Evolutionary conservation across 768 basidiomycete genomes (phyloP).

Genomic region (Nevesoporus exiguus): DNA sequence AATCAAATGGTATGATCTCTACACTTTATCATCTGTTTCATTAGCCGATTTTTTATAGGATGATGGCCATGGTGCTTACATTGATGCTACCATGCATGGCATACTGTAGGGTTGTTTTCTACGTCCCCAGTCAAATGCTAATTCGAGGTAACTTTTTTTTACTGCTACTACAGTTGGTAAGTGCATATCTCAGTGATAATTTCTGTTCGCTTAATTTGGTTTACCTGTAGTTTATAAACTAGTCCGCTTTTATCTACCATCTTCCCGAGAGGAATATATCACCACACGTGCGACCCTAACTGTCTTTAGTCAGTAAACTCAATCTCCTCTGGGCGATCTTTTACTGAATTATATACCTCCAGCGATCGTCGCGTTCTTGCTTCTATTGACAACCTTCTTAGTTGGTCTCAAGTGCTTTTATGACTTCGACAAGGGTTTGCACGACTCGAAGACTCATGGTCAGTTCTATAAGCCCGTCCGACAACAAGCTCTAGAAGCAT

Average conservation of each 20-base stretch:
- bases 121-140: background rate
- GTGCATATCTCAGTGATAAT: background rate
- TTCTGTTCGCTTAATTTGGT: background rate
- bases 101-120: slow-evolving; percentile 57
- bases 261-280: slow-evolving; percentile 49
- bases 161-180: slow-evolving; percentile 27
- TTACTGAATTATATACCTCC: background rate
- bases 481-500: slow-evolving; percentile 17
- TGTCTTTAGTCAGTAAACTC: slow-evolving; percentile 61
- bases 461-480: slow-evolving; percentile 41
- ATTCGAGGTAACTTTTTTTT: background rate
- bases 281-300: slow-evolving; percentile 81
- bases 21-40: background rate
- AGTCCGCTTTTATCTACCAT: slow-evolving; percentile 74
- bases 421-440: slow-evolving; percentile 81
- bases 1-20: slow-evolving; percentile 61
- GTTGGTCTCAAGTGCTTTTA: slow-evolving; percentile 76
- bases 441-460: slow-evolving; percentile 72
- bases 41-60: slow-evolving; percentile 30
- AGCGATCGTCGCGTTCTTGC: slow-evolving; percentile 76
- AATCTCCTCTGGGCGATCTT: background rate
- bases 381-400: slow-evolving; percentile 69
- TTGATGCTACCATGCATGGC: slow-evolving; percentile 75
- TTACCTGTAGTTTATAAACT: slow-evolving; percentile 68
- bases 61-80: slow-evolving; percentile 68